phyloP scores from a whole-genome alignment of 257 asterid genomes.

The Catharanthus roseus region DNA sequence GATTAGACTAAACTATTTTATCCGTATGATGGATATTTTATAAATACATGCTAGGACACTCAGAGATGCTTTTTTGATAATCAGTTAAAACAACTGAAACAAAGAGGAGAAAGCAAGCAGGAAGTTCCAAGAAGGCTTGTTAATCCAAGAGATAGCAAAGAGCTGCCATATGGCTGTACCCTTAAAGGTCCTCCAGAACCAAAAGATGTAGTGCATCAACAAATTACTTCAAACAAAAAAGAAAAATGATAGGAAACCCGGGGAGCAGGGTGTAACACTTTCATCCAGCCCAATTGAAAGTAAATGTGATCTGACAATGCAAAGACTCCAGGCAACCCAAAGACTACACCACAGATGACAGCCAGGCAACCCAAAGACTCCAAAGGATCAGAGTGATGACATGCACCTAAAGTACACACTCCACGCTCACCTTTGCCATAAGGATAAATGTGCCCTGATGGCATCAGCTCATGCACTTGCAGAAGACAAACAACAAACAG shows the following conservation, averaged over 20 bases:
- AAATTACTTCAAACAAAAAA: background rate
- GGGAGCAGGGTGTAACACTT: background rate
- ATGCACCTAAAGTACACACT: background rate
- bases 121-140: background rate
- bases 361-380: background rate
- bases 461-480: background rate
- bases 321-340: background rate
- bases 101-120: slow-evolving; percentile 1
- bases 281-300: background rate
- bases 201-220: background rate
- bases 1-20: background rate
- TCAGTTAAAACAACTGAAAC: background rate
- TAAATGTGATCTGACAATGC: background rate
- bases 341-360: background rate
- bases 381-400: background rate
- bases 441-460: background rate
- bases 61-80: background rate
- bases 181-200: background rate
- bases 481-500: background rate
- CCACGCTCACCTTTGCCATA: background rate
- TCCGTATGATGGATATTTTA: background rate
- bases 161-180: background rate
- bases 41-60: background rate
- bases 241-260: background rate
- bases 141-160: background rate